phyloP scores from a whole-genome alignment of 2,329 filamentous ascomycete genomes.

The Pseudogymnoascus pannorum region DNA sequence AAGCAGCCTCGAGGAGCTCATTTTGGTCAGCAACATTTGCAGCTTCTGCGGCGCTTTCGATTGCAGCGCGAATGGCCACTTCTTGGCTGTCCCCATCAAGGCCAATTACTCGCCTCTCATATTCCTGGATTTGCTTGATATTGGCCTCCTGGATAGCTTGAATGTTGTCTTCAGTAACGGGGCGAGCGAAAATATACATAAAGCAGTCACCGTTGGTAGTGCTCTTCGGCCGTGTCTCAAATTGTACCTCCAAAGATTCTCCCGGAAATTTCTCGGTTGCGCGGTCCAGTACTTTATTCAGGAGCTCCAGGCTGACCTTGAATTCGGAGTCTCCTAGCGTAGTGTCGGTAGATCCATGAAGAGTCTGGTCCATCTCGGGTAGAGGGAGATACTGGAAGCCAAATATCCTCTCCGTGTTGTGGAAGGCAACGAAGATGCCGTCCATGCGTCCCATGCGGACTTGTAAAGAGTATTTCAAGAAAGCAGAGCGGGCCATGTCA shows the following conservation, averaged over 20 bases:
- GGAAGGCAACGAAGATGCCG: slow-evolving; percentile 93
- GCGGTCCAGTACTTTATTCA: slow-evolving; percentile 72
- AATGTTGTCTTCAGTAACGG: slow-evolving; percentile 67
- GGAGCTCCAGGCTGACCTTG: slow-evolving; percentile 65
- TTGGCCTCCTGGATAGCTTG: slow-evolving; percentile 63
- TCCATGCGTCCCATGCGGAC: slow-evolving; percentile 98
- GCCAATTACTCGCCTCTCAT: slow-evolving; percentile 57
- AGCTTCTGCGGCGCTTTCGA: slow-evolving; percentile 24
- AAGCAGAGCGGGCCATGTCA: slow-evolving; percentile 91
- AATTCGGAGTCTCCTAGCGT: slow-evolving; percentile 77
- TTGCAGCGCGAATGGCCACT: slow-evolving; percentile 11
- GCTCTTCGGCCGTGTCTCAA: slow-evolving; percentile 62
- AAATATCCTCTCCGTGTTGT: slow-evolving; percentile 92
- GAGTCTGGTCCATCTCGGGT: slow-evolving; percentile 75
- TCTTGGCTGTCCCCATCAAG: slow-evolving; percentile 35
- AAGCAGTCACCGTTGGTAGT: slow-evolving; percentile 42
- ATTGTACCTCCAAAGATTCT: slow-evolving; percentile 68
- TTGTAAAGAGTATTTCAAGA: slow-evolving; percentile 94
- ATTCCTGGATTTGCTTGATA: slow-evolving; percentile 57
- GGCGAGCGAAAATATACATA: slow-evolving; percentile 88
- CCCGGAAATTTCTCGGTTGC: slow-evolving; percentile 70
- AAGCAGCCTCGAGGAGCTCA: not conserved
- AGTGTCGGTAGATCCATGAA: slow-evolving; percentile 70
- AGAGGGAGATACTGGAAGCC: slow-evolving; percentile 93
- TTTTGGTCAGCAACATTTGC: slow-evolving; percentile 13